Evolutionary conservation across 2,329 filamentous ascomycete genomes (phyloP).

Genomic region (Hypoxylon sp.): DNA sequence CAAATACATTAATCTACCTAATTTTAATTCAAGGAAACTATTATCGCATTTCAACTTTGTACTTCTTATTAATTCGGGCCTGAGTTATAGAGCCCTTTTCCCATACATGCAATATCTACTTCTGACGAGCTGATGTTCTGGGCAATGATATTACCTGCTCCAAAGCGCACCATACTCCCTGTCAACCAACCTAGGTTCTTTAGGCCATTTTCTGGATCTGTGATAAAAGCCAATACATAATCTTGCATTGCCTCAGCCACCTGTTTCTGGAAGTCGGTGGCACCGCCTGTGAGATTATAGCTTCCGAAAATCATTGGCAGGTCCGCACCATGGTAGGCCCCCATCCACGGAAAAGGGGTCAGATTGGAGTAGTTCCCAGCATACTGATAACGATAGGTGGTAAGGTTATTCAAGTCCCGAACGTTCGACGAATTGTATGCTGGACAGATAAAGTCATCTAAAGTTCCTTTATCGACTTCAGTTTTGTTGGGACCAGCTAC

Average conservation of each 20-base stretch:
- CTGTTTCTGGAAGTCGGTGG: conserved; percentile 45
- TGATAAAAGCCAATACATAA: conserved; percentile 48
- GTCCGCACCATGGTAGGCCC: conserved; percentile 53
- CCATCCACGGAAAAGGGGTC: conserved; percentile 58
- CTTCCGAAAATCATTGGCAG: conserved; percentile 51
- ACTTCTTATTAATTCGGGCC: conserved; percentile 23
- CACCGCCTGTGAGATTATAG: conserved; percentile 47
- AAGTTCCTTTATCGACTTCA: conserved; percentile 46
- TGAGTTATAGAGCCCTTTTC: conserved; percentile 36
- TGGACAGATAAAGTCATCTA: conserved; percentile 47
- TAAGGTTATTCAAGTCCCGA: conserved; percentile 47
- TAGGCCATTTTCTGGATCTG: conserved; percentile 43
- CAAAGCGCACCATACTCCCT: conserved; percentile 42
- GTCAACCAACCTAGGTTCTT: conserved; percentile 37
- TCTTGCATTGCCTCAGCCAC: conserved; percentile 49
- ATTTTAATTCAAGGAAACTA: neutral
- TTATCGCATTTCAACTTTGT: conserved; percentile 5
- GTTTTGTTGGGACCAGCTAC: conserved; percentile 44
- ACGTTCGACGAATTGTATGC: conserved; percentile 45
- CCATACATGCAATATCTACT: conserved; percentile 45
- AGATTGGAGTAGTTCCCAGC: conserved; percentile 59
- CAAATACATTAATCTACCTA: conserved; percentile 5
- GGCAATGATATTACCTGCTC: conserved; percentile 26
- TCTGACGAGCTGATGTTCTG: conserved; percentile 45
- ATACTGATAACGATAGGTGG: conserved; percentile 60